Evolutionary conservation across 164 flowering plant species (phyloP).

Genomic region (Protea cynaroides): DNA sequence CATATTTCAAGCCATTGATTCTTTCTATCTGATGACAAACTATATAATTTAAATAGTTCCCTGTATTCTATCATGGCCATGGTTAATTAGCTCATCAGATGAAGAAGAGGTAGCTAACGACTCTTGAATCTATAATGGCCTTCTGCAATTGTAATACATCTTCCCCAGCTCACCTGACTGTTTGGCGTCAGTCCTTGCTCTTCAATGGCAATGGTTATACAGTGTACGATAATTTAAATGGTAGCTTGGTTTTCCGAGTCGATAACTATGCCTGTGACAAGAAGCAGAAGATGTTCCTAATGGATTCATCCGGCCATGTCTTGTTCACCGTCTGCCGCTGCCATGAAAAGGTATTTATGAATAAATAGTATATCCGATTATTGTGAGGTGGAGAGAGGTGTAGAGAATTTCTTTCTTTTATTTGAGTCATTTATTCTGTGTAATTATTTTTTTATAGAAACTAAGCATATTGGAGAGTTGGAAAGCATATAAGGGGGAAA

Average conservation of each 20-base stretch:
- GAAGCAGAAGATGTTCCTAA: conserved; percentile 15
- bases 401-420: no score
- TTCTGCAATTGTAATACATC: no score
- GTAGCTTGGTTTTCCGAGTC: conserved; percentile 17
- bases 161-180: conserved; percentile 3
- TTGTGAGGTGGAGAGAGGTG: no score
- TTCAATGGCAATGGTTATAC: conserved; percentile 22
- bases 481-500: conserved; percentile 14
- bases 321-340: conserved; percentile 16
- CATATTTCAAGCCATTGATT: no score
- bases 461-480: conserved; percentile 18
- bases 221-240: conserved; percentile 17
- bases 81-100: no score
- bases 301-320: conserved; percentile 17
- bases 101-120: no score
- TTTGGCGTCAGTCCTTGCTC: conserved; percentile 22
- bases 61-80: no score
- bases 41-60: no score
- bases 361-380: no score
- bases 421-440: background rate
- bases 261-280: conserved; percentile 17
- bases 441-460: background rate
- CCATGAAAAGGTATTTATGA: conserved; percentile 7
- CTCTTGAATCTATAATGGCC: no score
- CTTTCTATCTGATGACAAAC: no score